Evolutionary conservation across 2,329 filamentous ascomycete genomes (phyloP), one percentile per base, ranked within the genome.

Genomic region (Thelonectria blattea): DNA sequence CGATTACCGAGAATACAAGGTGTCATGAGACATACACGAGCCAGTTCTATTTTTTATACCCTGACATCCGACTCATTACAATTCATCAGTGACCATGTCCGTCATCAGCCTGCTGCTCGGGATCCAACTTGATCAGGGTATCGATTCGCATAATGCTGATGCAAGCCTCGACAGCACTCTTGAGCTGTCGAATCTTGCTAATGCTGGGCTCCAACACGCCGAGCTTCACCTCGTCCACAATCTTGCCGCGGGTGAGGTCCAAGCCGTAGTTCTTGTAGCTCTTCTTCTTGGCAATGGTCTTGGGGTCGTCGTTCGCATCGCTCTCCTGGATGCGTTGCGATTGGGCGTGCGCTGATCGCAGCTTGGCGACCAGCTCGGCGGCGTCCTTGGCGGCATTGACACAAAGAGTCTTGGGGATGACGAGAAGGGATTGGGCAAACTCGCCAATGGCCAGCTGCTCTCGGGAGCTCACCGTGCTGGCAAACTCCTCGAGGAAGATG

Each of bases 71-170:
- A 58, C 58, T 70, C 66, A 68, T 72, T 71, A 68, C 52, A 65
- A 54, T 64, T 65, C 65, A 67, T 74, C 73, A 95, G 81, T 96
- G 92, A 56, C 90, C 92, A 79, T 96, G 92, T 58, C 92, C 93
- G 79, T 96, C 91, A 68, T 87, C 85, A 42, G 81, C 83, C 74
- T 85, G 84, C 82, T 89, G 86, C 66, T 97, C 93, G 17, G 93
- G 93, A 83, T 99, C 95, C 78, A 99, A 82, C 83, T 96, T 96
- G 81, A 99, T 98, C 79, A 99, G 84, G 67, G 95, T 98, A 82
- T 99, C 95, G 75, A 99, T 99, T 73, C 95, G 88, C 95, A 99
- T 98, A 76, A 99, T 98, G 74, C 93, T 91, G 78, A 99, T 96
- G 79, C 95, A 98, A 56, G 95, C 95, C 81, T 99, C 95, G 51